Base-by-base conservation (phyloP, 2,329 filamentous ascomycete species). In the Xylariaceae sp. region DNA sequence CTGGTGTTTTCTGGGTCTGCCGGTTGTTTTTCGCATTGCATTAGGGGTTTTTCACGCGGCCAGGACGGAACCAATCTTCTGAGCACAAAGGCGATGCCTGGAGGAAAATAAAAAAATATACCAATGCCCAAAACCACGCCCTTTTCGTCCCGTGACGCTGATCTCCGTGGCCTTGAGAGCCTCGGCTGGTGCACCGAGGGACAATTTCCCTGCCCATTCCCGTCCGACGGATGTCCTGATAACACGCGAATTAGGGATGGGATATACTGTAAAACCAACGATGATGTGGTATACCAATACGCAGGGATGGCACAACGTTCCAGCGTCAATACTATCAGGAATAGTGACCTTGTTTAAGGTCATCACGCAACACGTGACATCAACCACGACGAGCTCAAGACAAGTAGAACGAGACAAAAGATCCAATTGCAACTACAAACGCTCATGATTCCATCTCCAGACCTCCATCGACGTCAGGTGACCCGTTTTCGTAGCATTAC, bases 21-120 rank as follows among this genome's bases (percentile, higher is more conserved):
- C 62, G 65, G 65, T 66, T 67, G 60, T 62, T 63, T 63, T 66
- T 65, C 51, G 58, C 58, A 64, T 65, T 64, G 65, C 65, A 66
- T 67, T 65, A 62, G 56, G 64, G 64, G 55, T 63, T 66, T 55
- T 62, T 63, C 63, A 60, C 62, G 62, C 60, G 60, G 62, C 59
- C 62, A 58, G 63, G 57, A 55, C 44, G 55, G 63, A 64, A 63
- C 54, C 54, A 53, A 64, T 63, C 55, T 60, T 64, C 61, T 63
- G 59, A 62, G 63, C 58, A 64, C 62, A 61, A 55, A 53, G 58
- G 64, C 60, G 53, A 60, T 57, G 60, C 60, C 60, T 61, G 60
- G 61, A 61, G 60, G 63, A 62, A 62, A 57, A 62, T 51, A 51
- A 61, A 51, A 61, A 53, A 64, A 58, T 60, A 62, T 64, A 64